Evolutionary conservation across 306 rosid genomes (phyloP).

Genomic region (Sesbania bispinosa): DNA sequence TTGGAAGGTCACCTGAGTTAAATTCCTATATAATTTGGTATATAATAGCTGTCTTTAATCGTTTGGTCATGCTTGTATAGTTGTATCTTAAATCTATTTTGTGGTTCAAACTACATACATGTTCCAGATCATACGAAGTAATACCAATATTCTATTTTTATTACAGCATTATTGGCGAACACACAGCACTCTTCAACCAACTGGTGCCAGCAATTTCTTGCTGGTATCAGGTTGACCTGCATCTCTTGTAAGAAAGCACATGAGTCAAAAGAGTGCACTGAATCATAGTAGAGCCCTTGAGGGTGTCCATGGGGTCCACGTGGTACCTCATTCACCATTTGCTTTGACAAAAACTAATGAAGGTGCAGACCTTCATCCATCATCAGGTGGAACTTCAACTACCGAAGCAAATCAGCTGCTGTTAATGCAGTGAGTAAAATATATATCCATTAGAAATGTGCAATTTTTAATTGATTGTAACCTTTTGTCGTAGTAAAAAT

Average conservation of each 20-base stretch:
- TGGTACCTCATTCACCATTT: slow-evolving; percentile 59
- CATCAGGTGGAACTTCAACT: slow-evolving; percentile 41
- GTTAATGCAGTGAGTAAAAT: slow-evolving; percentile 78
- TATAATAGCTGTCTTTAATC: background rate
- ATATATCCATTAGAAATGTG: background rate
- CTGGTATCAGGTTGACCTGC: slow-evolving; percentile 50
- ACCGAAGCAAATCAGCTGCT: slow-evolving; percentile 50
- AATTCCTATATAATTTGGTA: background rate
- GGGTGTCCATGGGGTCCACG: slow-evolving; percentile 75
- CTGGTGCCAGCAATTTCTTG: slow-evolving; percentile 68
- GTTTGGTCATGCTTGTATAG: background rate
- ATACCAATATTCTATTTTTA: slow-evolving; percentile 23
- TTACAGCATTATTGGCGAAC: slow-evolving; percentile 34
- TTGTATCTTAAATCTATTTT: too few relatives aligned
- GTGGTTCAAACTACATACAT: background rate
- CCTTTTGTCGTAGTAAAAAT: background rate
- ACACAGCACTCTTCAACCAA: slow-evolving; percentile 27
- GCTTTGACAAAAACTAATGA: slow-evolving; percentile 45
- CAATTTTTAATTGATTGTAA: background rate
- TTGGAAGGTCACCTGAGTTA: background rate
- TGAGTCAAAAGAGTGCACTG: slow-evolving; percentile 45
- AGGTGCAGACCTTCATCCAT: slow-evolving; percentile 35
- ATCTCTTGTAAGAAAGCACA: slow-evolving; percentile 29
- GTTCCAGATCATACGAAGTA: background rate
- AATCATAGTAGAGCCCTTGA: slow-evolving; percentile 55